A percentile compares a stretch with the other conserved stretches of the same genome.
These are phyloP conservation scores for Pistacia vera DNA, from an alignment of 345 rosid species.

Conservation along the genomic window DNA sequence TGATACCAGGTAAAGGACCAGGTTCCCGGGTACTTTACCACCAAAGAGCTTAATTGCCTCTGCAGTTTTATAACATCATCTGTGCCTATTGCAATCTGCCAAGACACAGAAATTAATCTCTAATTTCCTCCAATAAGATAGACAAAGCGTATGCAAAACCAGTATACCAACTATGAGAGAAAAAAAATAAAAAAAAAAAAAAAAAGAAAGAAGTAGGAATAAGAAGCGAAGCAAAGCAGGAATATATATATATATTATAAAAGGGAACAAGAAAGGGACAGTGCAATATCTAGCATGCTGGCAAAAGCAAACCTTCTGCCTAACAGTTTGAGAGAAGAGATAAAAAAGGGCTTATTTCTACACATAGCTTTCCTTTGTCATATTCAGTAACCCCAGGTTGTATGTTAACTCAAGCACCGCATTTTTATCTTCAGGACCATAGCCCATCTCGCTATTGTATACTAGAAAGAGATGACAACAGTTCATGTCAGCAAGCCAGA, in stretches of 20 bases:
- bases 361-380: slow-evolving; percentile 97
- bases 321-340: neutral
- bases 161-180: slow-evolving; percentile 4
- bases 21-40: slow-evolving; percentile 93
- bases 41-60: slow-evolving; percentile 83
- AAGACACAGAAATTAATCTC: slow-evolving; percentile 6
- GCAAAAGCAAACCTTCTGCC: neutral
- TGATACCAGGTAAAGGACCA: slow-evolving; percentile 96
- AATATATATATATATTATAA: neutral
- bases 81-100: slow-evolving; percentile 95
- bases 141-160: slow-evolving; percentile 9
- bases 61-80: slow-evolving; percentile 96
- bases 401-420: slow-evolving; percentile 86
- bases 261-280: neutral
- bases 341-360: slow-evolving; percentile 20
- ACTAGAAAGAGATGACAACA: slow-evolving; percentile 38
- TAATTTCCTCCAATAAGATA: slow-evolving; percentile 6
- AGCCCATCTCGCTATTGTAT: slow-evolving; percentile 88
- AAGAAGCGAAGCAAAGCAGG: neutral
- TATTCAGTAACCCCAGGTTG: slow-evolving; percentile 90
- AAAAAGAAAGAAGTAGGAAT: neutral
- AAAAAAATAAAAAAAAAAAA: too few relatives aligned
- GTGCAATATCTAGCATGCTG: neutral
- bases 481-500: slow-evolving; percentile 17
- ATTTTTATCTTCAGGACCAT: slow-evolving; percentile 91